Conservation (phyloP, 306 rosid species). For the Quercus dentata region DNA sequence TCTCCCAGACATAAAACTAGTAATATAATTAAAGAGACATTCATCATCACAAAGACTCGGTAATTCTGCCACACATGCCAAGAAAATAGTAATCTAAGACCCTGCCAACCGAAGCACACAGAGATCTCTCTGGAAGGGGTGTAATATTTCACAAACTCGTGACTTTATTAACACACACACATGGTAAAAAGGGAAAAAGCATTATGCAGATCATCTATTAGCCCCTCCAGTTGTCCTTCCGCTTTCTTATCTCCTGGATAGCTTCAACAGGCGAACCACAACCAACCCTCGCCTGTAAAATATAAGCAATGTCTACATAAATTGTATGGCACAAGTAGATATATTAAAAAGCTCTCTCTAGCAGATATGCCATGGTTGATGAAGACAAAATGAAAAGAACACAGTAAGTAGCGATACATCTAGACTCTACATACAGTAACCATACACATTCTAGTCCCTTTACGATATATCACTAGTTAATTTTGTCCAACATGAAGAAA, state of each 20-base stretch:
- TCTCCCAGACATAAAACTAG: too few species aligned
- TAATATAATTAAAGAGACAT: too few species aligned
- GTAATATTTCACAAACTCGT: not conserved
- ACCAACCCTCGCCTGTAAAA: constrained; percentile 52
- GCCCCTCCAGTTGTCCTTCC: constrained; percentile 80
- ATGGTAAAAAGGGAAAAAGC: not conserved
- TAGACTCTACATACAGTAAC: not conserved
- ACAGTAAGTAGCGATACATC: not conserved
- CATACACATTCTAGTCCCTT: not conserved
- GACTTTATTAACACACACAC: not conserved
- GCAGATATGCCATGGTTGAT: not conserved
- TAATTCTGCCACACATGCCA: too few species aligned
- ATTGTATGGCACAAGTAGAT: not conserved
- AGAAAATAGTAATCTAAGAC: too few species aligned
- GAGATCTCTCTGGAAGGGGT: not conserved
- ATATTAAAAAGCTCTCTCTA: not conserved
- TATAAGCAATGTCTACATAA: not conserved
- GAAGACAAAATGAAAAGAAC: not conserved
- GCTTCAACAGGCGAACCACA: constrained; percentile 64
- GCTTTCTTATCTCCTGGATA: constrained; percentile 53
- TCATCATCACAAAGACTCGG: too few species aligned
- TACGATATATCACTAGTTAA: not conserved
- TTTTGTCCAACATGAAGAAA: not conserved
- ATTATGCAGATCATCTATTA: constrained; percentile 13
- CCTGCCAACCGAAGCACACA: too few species aligned